These are phyloP conservation scores for Meredithiella fracta DNA, from an alignment of 2,329 filamentous ascomycete species.

Conservation along the genomic window DNA sequence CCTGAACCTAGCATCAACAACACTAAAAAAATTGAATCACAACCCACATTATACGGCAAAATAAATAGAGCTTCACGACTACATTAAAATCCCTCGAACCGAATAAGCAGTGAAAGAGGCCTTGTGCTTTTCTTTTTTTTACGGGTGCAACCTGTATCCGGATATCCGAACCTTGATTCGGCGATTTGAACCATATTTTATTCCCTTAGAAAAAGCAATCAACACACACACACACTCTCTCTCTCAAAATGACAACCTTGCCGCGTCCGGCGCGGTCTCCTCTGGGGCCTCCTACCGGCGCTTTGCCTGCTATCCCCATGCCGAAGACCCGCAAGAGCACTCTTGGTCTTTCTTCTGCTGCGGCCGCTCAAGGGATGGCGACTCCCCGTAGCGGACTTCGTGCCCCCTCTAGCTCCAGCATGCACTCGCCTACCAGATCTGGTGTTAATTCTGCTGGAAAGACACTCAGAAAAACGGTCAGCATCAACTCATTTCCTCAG, in stretches of 20 bases:
- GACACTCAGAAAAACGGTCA: constrained; percentile 70
- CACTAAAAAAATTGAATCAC: neutral
- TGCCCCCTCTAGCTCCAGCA: constrained; percentile 36
- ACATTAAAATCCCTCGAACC: neutral
- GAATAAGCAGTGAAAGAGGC: neutral
- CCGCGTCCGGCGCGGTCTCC: constrained; percentile 52
- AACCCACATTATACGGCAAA: neutral
- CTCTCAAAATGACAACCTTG: constrained; percentile 37
- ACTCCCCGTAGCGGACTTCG: constrained; percentile 42
- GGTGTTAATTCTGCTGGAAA: constrained; percentile 45
- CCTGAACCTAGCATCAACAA: too few species aligned
- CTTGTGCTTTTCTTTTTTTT: neutral
- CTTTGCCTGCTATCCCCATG: constrained; percentile 58
- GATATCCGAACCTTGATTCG: neutral
- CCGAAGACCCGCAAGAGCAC: constrained; percentile 56
- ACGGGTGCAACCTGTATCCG: too few species aligned
- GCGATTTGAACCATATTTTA: neutral
- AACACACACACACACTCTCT: constrained; percentile 12
- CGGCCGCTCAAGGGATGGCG: constrained; percentile 27
- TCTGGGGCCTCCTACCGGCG: constrained; percentile 52
- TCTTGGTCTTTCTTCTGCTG: constrained; percentile 23
- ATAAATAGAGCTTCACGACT: neutral
- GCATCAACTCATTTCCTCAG: constrained; percentile 86
- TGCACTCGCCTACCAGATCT: constrained; percentile 34
- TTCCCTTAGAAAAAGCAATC: neutral